Evolutionary conservation across 306 rosid species (phyloP), one percentile per base, ranked within the genome.

Genomic region (Trichosanthes truncata): DNA sequence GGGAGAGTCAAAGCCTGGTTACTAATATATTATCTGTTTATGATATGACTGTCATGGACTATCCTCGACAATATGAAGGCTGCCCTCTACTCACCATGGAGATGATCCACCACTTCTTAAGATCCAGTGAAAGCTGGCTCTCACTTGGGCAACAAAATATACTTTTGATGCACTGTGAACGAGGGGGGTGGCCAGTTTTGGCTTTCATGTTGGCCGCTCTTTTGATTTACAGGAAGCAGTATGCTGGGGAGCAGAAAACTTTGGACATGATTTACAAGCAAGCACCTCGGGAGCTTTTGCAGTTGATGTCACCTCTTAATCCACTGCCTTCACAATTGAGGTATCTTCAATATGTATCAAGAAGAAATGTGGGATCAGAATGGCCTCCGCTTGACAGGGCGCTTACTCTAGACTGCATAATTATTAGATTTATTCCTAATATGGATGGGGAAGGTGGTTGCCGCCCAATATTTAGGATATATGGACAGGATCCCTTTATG

Each of bases 341-440:
- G 87, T 96, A 96, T 86, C 96, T 96, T 77, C 99, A 91, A 82
- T 96, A 96, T 81, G 87, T 96, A 60, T 91, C 98, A 77, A 91
- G 97, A 80, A 89, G 99, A 88, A 96, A 90, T 67, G 97, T 96
- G 60, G 94, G 88, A 79, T 82, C 97, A 18, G 89, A 89, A 84
- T 96, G 99, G 99, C 99, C 99, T 71, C 98, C 99, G 48, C 81
- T 88, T 48, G 98, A 93, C 69, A 87, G 99, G 81, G 99, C 97
- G 3, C 94, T 96, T 80, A 93, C 97, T 4, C 76, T 96, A 90
- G 97, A 90, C 80, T 91, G 98, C 66, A 71, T 93, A 80, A 96
- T 93, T 72, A 82, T 96, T 80, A 87, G 99, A 83, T 82, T 80
- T 23, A 86, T 96, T 81, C 99, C 99, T 82, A 84, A 86, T 77